A percentile compares a stretch with the other conserved stretches of the same genome.
Evolutionary conservation across 2,329 filamentous ascomycete genomes (phyloP).

Genomic region (Claviceps sorghi): DNA sequence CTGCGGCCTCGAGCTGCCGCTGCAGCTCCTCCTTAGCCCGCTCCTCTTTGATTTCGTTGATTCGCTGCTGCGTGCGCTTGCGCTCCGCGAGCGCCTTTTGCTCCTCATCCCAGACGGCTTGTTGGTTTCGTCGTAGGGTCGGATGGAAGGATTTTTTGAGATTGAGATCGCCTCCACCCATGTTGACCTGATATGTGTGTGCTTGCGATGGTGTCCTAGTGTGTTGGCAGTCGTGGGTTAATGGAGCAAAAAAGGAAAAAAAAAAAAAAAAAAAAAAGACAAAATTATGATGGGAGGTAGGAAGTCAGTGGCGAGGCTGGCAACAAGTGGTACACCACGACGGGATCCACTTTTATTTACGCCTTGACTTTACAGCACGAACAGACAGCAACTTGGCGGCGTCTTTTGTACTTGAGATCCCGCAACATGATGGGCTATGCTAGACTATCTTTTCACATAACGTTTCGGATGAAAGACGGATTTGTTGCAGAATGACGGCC

Average conservation of each 20-base stretch:
- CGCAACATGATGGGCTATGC: too few species aligned
- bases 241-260: neutral
- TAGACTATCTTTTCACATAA: too few species aligned
- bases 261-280: neutral
- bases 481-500: too few species aligned
- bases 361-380: neutral
- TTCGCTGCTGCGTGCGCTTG: slow-evolving; percentile 80
- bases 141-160: slow-evolving; percentile 94
- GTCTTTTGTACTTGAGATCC: neutral
- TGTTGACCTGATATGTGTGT: slow-evolving; percentile 29
- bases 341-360: slow-evolving; percentile 1
- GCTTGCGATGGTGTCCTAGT: neutral
- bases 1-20: slow-evolving; percentile 73
- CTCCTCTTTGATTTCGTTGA: slow-evolving; percentile 90
- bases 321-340: neutral
- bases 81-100: slow-evolving; percentile 86
- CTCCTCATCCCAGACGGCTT: slow-evolving; percentile 80
- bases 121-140: slow-evolving; percentile 77
- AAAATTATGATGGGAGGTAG: neutral
- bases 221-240: neutral
- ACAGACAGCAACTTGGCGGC: neutral
- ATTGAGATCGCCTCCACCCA: slow-evolving; percentile 92
- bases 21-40: slow-evolving; percentile 84
- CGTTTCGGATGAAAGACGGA: too few species aligned
- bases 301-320: neutral